Evolutionary conservation across 2,329 filamentous ascomycete genomes (phyloP).

Genomic region (Tolypocladium pustulatum): DNA sequence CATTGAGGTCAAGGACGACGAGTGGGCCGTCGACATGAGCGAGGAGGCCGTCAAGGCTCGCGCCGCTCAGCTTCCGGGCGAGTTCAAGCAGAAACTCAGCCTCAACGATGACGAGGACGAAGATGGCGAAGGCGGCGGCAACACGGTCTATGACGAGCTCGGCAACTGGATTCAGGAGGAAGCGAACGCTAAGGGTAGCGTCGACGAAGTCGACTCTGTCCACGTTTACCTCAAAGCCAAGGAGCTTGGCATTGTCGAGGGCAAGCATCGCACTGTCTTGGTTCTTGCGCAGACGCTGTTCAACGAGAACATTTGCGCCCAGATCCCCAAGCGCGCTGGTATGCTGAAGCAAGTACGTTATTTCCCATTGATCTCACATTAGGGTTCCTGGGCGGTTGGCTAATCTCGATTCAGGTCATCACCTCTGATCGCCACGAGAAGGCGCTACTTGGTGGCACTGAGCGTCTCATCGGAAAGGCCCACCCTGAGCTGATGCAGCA

Average conservation of each 20-base stretch:
- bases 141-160: conserved; percentile 77
- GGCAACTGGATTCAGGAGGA: conserved; percentile 83
- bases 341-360: conserved; percentile 75
- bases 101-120: conserved; percentile 74
- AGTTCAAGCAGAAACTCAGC: conserved; percentile 86
- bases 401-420: conserved; percentile 27
- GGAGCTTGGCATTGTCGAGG: conserved; percentile 87
- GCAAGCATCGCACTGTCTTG: conserved; percentile 85
- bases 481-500: conserved; percentile 65
- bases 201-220: conserved; percentile 75
- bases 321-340: conserved; percentile 72
- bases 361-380: background rate
- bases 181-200: conserved; percentile 58
- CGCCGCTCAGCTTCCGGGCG: conserved; percentile 82
- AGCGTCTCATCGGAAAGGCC: conserved; percentile 76
- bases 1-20: conserved; percentile 65
- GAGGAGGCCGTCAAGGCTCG: conserved; percentile 91
- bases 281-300: conserved; percentile 93
- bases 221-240: conserved; percentile 95
- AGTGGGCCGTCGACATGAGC: conserved; percentile 96
- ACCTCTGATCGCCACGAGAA: conserved; percentile 91
- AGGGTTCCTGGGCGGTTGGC: background rate
- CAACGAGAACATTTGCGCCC: conserved; percentile 76
- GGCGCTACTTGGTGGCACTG: conserved; percentile 86
- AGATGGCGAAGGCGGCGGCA: conserved; percentile 64